These are phyloP conservation scores for Salix caprea DNA, from an alignment of 345 rosid species.

Conservation along the genomic window DNA sequence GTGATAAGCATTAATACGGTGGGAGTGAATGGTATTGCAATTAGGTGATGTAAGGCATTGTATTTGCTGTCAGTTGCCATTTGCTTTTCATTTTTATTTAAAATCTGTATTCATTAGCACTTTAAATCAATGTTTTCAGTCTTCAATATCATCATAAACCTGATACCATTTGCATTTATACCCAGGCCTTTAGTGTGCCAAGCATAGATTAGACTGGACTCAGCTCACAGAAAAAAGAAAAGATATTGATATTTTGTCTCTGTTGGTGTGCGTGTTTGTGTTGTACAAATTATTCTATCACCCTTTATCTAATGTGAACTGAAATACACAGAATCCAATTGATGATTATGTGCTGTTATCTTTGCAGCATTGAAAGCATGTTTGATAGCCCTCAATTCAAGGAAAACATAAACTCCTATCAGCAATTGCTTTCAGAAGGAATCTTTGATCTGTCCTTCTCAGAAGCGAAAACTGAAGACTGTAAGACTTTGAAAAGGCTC, in stretches of 20 bases:
- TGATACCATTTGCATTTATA: neutral
- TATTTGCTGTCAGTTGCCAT: neutral
- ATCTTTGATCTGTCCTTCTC: conserved; percentile 57
- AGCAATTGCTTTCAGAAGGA: conserved; percentile 74
- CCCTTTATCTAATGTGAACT: neutral
- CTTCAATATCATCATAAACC: neutral
- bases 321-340: neutral
- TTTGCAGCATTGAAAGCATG: conserved; percentile 70
- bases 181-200: neutral
- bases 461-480: conserved; percentile 59
- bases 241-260: neutral
- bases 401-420: conserved; percentile 68
- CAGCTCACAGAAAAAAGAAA: neutral
- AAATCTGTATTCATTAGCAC: neutral
- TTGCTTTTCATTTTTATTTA: neutral
- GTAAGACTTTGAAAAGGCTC: conserved; percentile 55
- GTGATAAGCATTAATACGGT: neutral
- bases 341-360: conserved; percentile 19
- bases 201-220: neutral
- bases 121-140: neutral
- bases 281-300: neutral
- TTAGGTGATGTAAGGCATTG: neutral
- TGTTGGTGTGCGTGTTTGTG: neutral
- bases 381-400: conserved; percentile 78
- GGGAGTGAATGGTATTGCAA: neutral